Percentiles rank a stretch among this genome's conserved stretches.
These are phyloP conservation scores for Yarrowia galli DNA, from an alignment of 1,139 yeast genomes.

Conservation along the genomic window DNA sequence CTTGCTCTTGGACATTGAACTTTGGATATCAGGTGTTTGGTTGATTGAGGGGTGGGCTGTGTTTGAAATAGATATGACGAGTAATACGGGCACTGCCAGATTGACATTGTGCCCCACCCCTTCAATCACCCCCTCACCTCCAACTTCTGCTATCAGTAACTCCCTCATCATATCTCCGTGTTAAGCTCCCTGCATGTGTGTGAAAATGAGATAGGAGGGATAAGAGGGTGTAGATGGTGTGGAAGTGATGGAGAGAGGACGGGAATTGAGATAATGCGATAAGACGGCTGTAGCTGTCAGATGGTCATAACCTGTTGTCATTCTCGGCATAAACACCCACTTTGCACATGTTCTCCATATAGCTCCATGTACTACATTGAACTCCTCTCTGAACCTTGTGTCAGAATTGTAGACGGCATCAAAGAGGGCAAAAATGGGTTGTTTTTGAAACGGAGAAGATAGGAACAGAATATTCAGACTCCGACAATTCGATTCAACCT, in stretches of 20 bases:
- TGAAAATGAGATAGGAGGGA: neutral
- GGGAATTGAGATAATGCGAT: no score
- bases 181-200: neutral
- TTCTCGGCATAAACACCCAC: neutral
- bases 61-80: no score
- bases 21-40: neutral
- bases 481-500: neutral
- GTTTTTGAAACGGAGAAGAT: neutral
- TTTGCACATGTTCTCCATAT: neutral
- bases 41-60: neutral
- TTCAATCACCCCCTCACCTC: neutral
- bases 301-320: no score
- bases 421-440: neutral
- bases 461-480: no score
- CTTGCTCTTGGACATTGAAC: neutral
- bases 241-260: no score
- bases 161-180: constrained; percentile 4
- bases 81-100: no score
- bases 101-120: no score
- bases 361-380: neutral
- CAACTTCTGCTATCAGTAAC: neutral
- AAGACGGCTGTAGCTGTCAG: no score
- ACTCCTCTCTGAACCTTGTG: neutral
- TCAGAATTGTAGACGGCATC: neutral
- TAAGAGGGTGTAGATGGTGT: neutral